Conservation (phyloP, 2,329 filamentous ascomycete species). For the Diaporthe destruens region DNA sequence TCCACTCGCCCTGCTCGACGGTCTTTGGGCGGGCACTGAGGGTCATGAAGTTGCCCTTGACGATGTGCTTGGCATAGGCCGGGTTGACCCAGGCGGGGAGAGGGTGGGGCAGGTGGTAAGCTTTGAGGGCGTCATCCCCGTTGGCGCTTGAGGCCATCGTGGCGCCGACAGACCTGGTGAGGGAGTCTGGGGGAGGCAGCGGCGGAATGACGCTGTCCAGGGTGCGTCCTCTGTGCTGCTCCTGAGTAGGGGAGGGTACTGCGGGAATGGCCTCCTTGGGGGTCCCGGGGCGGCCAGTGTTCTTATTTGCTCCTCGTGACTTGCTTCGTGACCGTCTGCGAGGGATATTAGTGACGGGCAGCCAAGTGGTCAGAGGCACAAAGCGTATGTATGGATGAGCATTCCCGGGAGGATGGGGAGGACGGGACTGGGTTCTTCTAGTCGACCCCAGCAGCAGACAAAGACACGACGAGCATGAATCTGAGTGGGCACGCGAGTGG, state of each 20-base stretch:
- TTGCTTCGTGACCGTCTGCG: conserved; percentile 38
- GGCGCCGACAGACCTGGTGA: conserved; percentile 44
- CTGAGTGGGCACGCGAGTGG: conserved; percentile 24
- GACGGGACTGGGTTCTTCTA: conserved; percentile 15
- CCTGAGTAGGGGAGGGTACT: conserved; percentile 24
- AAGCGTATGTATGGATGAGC: neutral
- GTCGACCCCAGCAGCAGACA: conserved; percentile 7
- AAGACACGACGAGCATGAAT: conserved; percentile 24
- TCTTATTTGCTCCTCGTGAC: conserved; percentile 34
- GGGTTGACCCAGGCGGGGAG: conserved; percentile 75
- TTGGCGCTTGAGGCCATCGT: conserved; percentile 46
- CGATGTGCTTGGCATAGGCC: conserved; percentile 79
- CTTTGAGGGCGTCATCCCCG: conserved; percentile 49
- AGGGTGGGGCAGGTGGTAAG: conserved; percentile 52
- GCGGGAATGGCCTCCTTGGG: conserved; percentile 35
- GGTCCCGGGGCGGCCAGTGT: conserved; percentile 28
- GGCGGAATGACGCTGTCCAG: conserved; percentile 43
- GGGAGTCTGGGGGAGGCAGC: conserved; percentile 46
- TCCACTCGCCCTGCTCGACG: conserved; percentile 87
- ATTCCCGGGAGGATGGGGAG: neutral
- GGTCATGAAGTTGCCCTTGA: conserved; percentile 93
- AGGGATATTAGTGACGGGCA: conserved; percentile 14
- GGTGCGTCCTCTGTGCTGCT: conserved; percentile 39
- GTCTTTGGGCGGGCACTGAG: conserved; percentile 86
- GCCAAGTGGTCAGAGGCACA: neutral